Evolutionary conservation across 148 eudicot genomes (phyloP).

Genomic region (Camellia japonica): DNA sequence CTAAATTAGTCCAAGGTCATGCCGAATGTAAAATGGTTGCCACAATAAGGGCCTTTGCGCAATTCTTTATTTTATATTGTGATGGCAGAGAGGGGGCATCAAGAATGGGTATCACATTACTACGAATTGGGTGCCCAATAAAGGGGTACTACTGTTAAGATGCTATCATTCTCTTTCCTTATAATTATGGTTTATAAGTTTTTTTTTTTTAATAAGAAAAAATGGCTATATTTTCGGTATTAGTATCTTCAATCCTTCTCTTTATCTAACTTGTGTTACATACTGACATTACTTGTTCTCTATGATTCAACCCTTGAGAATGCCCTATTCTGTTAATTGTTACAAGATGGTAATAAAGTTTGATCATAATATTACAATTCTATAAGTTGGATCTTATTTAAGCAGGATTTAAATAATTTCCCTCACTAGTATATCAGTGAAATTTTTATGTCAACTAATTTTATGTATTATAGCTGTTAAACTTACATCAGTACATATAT

Average conservation of each 20-base stretch:
- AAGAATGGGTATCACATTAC: neutral
- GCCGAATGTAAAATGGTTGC: neutral
- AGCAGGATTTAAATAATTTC: no score
- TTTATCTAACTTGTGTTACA: neutral
- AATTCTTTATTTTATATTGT: neutral
- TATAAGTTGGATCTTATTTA: no score
- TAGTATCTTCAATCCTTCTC: neutral
- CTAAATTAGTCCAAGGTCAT: neutral
- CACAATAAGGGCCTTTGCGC: neutral
- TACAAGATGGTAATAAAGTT: no score
- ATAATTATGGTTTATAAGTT: neutral
- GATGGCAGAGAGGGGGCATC: neutral
- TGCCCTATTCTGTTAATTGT: no score
- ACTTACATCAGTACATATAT: no score
- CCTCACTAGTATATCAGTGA: no score
- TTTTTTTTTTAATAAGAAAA: neutral
- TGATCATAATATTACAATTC: no score
- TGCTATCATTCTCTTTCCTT: neutral
- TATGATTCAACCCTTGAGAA: neutral
- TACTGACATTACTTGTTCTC: neutral
- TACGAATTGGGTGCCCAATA: neutral
- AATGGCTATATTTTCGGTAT: neutral
- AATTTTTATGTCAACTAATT: no score
- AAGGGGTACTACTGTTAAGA: neutral
- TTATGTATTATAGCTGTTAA: no score